These are phyloP conservation scores for Fistulifera pelliculosa DNA, from an alignment of 108 stramenopile genomes.

Conservation along the genomic window DNA sequence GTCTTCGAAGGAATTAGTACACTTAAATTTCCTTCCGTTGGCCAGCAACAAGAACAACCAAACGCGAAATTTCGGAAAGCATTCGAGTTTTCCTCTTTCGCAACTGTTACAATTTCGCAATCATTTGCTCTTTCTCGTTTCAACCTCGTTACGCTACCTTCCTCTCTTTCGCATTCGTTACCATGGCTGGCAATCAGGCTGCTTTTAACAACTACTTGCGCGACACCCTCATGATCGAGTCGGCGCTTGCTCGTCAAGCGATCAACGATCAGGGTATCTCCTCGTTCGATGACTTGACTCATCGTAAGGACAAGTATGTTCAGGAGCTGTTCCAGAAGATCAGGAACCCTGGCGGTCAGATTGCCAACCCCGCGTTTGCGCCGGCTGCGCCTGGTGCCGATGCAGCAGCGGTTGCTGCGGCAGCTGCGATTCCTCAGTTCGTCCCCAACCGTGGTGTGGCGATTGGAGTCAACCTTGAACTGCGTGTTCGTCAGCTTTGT, in stretches of 20 bases:
- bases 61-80: too few species aligned
- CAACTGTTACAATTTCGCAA: too few species aligned
- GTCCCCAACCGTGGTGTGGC: neutral
- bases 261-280: conserved; percentile 6
- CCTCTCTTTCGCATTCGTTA: neutral
- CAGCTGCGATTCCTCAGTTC: neutral
- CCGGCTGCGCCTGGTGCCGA: neutral
- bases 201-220: neutral
- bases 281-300: conserved; percentile 1
- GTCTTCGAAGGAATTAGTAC: too few species aligned
- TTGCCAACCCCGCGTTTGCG: conserved; percentile 1
- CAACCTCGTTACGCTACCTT: too few species aligned
- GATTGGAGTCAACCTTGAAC: neutral
- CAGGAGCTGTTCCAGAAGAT: conserved; percentile 2
- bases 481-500: conserved; percentile 1
- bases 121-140: too few species aligned
- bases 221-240: neutral
- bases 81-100: too few species aligned
- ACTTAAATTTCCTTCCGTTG: too few species aligned
- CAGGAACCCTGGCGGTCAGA: conserved; percentile 7
- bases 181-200: conserved; percentile 1
- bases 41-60: too few species aligned
- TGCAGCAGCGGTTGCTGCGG: neutral
- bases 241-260: too few species aligned
- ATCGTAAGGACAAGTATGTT: conserved; percentile 6